Conservation (phyloP, 192 early-diverging fungal species). For the Entomortierella chlamydospora region DNA sequence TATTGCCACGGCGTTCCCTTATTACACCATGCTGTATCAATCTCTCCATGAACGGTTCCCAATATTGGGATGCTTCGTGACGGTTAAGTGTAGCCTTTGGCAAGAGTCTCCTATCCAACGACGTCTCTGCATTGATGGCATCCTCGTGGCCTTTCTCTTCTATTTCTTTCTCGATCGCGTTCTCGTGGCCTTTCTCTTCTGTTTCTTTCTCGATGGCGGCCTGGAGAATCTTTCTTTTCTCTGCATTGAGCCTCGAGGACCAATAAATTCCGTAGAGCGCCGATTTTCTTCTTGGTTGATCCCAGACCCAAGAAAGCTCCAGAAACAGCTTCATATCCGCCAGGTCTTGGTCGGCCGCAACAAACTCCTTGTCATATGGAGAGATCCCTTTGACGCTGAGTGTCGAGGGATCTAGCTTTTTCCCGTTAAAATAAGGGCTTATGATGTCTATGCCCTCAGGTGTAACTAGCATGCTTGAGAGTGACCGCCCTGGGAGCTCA, state of each 20-base stretch:
- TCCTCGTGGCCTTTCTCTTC: too few species aligned
- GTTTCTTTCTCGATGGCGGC: neutral
- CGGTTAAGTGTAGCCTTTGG: neutral
- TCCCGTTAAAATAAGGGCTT: slow-evolving; percentile 8
- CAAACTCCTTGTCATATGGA: neutral
- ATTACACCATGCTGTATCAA: neutral
- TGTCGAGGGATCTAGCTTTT: neutral
- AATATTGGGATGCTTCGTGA: neutral
- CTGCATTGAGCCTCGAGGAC: neutral
- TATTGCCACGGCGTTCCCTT: neutral
- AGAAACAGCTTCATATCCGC: slow-evolving; percentile 30
- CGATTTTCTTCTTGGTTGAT: slow-evolving; percentile 5
- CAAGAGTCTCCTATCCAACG: neutral
- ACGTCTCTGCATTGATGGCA: neutral
- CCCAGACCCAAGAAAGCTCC: slow-evolving; percentile 16
- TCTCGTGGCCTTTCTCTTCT: neutral
- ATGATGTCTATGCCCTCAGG: slow-evolving; percentile 14
- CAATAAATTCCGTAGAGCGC: neutral
- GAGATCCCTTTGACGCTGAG: neutral
- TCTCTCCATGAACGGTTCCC: neutral
- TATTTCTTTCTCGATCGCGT: too few species aligned
- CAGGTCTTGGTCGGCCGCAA: slow-evolving; percentile 4
- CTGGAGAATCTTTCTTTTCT: neutral
- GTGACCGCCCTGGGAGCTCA: neutral
- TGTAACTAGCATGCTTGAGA: slow-evolving; percentile 7